Conservation (phyloP, 441 rosid species). For the Melastoma candidum region DNA sequence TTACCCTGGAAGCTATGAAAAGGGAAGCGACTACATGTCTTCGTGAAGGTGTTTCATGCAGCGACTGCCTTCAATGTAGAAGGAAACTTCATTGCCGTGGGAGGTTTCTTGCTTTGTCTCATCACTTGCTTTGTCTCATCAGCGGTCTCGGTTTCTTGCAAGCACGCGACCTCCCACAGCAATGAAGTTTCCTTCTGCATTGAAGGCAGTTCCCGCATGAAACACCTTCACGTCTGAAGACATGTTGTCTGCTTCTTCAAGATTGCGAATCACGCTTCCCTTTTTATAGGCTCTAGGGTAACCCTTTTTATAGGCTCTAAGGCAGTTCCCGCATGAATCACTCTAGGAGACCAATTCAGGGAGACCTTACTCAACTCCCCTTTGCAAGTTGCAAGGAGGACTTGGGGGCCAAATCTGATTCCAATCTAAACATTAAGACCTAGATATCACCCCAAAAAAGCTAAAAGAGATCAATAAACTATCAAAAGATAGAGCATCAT, state of each 20-base stretch:
- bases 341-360: conserved; percentile 14
- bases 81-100: too few relatives aligned
- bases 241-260: conserved; percentile 58
- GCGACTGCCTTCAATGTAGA: too few relatives aligned
- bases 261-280: conserved; percentile 55
- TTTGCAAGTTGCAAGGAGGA: too few relatives aligned
- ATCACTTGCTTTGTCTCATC: conserved; percentile 6
- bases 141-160: conserved; percentile 6
- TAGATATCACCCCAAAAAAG: conserved; percentile 68
- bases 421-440: conserved; percentile 62
- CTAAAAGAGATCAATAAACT: conserved; percentile 21
- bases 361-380: too few relatives aligned
- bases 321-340: conserved; percentile 73
- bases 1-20: conserved; percentile 73
- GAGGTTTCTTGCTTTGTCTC: conserved; percentile 1
- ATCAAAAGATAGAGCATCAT: background rate
- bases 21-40: conserved; percentile 20
- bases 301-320: conserved; percentile 36
- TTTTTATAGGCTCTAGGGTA: conserved; percentile 79
- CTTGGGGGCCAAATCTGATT: too few relatives aligned
- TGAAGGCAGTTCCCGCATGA: too few relatives aligned
- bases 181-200: too few relatives aligned
- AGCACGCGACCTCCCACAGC: conserved; percentile 86
- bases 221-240: too few relatives aligned
- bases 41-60: too few relatives aligned